Evolutionary conservation across 2,329 filamentous ascomycete genomes (phyloP), one percentile per base, ranked within the genome.

Genomic region (Fusarium sp.): DNA sequence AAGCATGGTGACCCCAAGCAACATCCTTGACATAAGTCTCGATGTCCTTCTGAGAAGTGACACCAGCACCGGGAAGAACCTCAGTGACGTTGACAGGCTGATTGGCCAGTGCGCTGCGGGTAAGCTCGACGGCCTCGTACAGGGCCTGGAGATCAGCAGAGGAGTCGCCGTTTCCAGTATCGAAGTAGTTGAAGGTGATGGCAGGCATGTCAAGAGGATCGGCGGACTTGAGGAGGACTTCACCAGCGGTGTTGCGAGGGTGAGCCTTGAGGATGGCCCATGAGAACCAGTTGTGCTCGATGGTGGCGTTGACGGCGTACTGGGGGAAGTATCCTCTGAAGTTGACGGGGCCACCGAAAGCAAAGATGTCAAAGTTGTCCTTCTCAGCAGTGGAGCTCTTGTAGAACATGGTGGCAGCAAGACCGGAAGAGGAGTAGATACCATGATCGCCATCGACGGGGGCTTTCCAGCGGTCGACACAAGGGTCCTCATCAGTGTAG

Each of bases 201-300:
- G 87, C 80, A 0, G 92, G 92, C 7, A 85, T 83, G 61, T 93
- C 91, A 2, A 89, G 87, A 1, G 92, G 91, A 77, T 94, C 87
- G 0, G 87, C 82, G 0, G 89, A 91, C 22, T 84, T 84, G 10
- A 94, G 87, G 7, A 81, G 86, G 8, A 94, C 91, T 3, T 86
- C 87, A 14, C 92, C 92, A 11, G 87, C 88, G 3, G 78, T 83
- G 69, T 93, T 93, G 59, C 89, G 87, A 0, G 91, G 87, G 75
- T 92, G 90, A 0, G 88, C 87, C 80, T 92, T 91, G 60, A 94
- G 78, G 12, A 80, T 85, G 6, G 80, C 77, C 82, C 81, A 83
- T 4, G 81, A 81, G 77, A 81, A 83, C 75, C 84, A 83, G 61
- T 84, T 83, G 17, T 83, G 83, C 62, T 82, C 84, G 14, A 81